Evolutionary conservation across 768 basidiomycete species (phyloP), one percentile per base, ranked within the genome.

Genomic region (Piloderma croceum): DNA sequence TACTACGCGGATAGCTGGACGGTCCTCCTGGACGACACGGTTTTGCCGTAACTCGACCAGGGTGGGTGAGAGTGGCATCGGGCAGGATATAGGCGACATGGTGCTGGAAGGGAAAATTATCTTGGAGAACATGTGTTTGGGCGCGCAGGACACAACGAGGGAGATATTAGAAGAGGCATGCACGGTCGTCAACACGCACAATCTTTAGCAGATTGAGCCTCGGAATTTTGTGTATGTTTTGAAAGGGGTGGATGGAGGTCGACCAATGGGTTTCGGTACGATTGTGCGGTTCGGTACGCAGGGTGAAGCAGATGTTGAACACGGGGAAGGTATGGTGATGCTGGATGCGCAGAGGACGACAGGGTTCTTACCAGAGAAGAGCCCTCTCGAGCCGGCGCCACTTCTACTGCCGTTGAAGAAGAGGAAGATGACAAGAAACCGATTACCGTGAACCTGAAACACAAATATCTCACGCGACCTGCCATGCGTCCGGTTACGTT

Each of bases 191-290:
- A 96, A 97, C 58, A 97, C 94, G 0, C 94, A 98, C 61, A 94
- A 98, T 51, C 77, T 98, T 13, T 81, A 82, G 1, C 88, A 92
- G 49, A 85, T 99, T 47, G 62, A 63, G 15, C 38, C 64, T 0
- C 59, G 68, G 10, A 92, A 97, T 59, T 97, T 96, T 48, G 89
- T 96, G 10, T 96, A 98, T 56, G 87, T 97, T 3, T 79, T 98
- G 68, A 78, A 81, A 49, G 71, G 79, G n/a, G 94, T 92, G 0
- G 50, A 57, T 0, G 77, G 96, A 21, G 83, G n/a, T n/a, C n/a
- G n/a, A n/a, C n/a, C n/a, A n/a, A n/a, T n/a, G n/a, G n/a, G n/a
- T n/a, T n/a, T n/a, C n/a, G n/a, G n/a, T n/a, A n/a, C n/a, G n/a
- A n/a, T n/a, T n/a, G n/a, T n/a, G n/a, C n/a, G n/a, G n/a, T n/a